Evolutionary conservation across 2,329 filamentous ascomycete species (phyloP), one percentile per base, ranked within the genome.

Genomic region (Capronia coronata): DNA sequence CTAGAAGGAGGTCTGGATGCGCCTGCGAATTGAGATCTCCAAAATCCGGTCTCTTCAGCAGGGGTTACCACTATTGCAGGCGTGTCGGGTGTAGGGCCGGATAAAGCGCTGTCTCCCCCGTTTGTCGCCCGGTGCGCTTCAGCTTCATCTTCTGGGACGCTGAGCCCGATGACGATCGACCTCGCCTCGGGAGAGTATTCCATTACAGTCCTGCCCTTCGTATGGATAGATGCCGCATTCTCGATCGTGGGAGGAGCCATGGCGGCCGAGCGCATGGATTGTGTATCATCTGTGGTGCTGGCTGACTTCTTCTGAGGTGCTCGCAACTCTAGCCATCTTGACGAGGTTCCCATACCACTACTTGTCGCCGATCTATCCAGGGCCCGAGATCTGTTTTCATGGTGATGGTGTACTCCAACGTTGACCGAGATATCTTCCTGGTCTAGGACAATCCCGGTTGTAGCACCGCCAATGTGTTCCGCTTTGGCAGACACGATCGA

Each of bases 41-140:
- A 71, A 1, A 63, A 63, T 3, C 61, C 61, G 35, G 67, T 63
- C 19, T 71, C 68, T 32, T 63, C 62, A 8, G 71, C 71, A 3
- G 72, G 70, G 0, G 72, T 75, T 13, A 75, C 62, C 13, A 74
- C 58, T 37, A 74, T 74, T 1, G 68, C 67, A 2, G 71, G 71
- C 1, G 71, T 73, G 14, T 65, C 61, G 1, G 71, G 69, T 2
- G 68, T 69, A 10, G 58, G 57, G 46, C 62, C 61, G 22, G 59
- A 62, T 5, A 59, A 56, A 22, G 61, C 55, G 51, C 62, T 62
- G 27, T 68, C 63, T 56, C 43, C 22, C 34, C 38, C 34, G 25
- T 52, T 23, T 46, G 51, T 29, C 43, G 47, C 32, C 52, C 52
- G 44, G 19, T 58, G 44, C 14, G 57, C 48, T 23, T 53, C 51